Base-by-base conservation (phyloP, 2,329 filamentous ascomycete species). In the Pestalotiopsis sp. region DNA sequence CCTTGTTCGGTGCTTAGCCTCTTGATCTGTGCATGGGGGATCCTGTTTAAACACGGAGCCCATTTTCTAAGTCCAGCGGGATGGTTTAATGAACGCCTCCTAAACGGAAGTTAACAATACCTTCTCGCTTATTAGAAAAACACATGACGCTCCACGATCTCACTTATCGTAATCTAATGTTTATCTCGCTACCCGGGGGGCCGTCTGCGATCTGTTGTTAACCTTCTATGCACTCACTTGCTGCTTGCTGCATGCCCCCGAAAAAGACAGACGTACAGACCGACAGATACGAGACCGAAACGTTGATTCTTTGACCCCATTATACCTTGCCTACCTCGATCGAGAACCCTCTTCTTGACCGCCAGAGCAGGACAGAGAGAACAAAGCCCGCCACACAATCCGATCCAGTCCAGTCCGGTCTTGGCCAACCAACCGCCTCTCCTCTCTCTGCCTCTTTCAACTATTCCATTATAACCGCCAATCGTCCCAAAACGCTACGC, bases 41-140 rank as follows among this genome's bases (percentile, higher is more conserved):
- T 52, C 38, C 41, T 64, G 39, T 64, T 52, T 39, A 49, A 36
- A 17, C 25, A 41, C 62, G 38, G 41, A 39, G 62, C n/a, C 23
- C 45, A 52, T 62, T 36, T 61, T 62, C 31, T 36, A 36, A 36
- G 31, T 39, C 31, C 27, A 45, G 38, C 20, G 59, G 59, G 23
- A 27, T 36, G 27, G 27, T 52, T 64, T 64, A 64, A 64, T 64
- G 38, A 64, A 31, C 38, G 27, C 36, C 62, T 64, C 62, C 62
- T 64, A 45, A 52, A 64, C 38, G 62, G 41, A 62, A 62, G 59
- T 62, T 62, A 27, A 59, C 57, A 27, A 36, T 59, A 27, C 57
- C 38, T 39, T 20, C 13, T 62, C 59, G 31, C 59, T 39, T 62
- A 62, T 36, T 62, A 27, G 36, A 13, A 62, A 59, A 27, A 62